Evolutionary conservation across 768 basidiomycete species (phyloP), one percentile per base, ranked within the genome.

Genomic region (Termitomyces sp.): DNA sequence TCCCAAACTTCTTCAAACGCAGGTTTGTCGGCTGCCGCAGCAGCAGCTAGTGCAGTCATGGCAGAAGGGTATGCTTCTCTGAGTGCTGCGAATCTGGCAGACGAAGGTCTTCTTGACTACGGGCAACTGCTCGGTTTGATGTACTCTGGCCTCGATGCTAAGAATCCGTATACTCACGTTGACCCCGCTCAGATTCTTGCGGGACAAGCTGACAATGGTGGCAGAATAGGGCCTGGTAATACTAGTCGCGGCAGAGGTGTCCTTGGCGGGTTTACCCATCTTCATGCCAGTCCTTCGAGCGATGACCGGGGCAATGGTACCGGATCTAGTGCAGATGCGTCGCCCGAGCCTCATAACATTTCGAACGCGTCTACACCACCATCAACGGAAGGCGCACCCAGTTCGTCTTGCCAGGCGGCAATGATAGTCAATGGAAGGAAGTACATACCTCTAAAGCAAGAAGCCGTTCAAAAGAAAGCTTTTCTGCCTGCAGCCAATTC

Each of bases 171-270:
- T 70, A 90, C 88, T 35, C 87, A 89, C 69, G 89, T 98, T 56
- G 92, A 98, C 72, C 95, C 95, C 8, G 88, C 88, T n/a, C 92
- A 96, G 71, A 89, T 96, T 80, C 66, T 79, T 45, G 63, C 70
- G 49, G 65, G 65, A 19, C 69, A 70, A 45, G 60, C 54, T 50
- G 67, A 70, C 30, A 38, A 40, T 28, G 17, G 53, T 51, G 48
- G 53, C 43, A 60, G 48, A 28, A 47, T 48, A 21, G 61, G 61
- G 34, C 54, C 63, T 24, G 58, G 66, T 11, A 64, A 62, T 53
- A n/a, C 48, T 26, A 62, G 62, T 35, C 64, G 61, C 30, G 53
- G 56, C 32, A 41, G 34, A 56, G 75, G 74, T n/a, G 68, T 72
- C 40, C 75, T 78, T 42, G 72, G 74, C 57, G 68, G 74, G 11